Evolutionary conservation across 768 basidiomycete species (phyloP).

Genomic region (Cystofilobasidium capitatum): DNA sequence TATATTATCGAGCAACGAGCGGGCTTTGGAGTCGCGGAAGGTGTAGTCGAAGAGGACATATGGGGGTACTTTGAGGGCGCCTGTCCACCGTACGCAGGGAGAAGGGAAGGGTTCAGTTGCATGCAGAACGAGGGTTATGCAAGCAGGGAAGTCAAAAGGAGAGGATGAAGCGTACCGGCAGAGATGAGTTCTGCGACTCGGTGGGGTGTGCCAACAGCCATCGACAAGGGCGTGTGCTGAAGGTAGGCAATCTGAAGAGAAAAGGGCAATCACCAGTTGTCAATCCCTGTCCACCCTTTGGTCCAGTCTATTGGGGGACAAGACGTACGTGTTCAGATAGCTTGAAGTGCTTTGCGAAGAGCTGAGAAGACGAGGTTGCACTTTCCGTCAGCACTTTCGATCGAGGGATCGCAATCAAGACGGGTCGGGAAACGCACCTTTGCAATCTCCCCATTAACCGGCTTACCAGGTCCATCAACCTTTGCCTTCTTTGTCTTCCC

Average conservation of each 20-base stretch:
- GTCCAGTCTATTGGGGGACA: background rate
- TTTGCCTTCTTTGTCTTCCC: slow-evolving; percentile 16
- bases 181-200: slow-evolving; percentile 24
- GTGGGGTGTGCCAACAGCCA: slow-evolving; percentile 28
- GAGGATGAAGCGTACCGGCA: slow-evolving; percentile 8
- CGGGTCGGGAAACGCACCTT: background rate
- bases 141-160: background rate
- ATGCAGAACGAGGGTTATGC: background rate
- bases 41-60: slow-evolving; percentile 23
- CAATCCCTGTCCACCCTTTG: background rate
- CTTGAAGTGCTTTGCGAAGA: slow-evolving; percentile 28
- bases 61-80: slow-evolving; percentile 15
- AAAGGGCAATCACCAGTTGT: background rate
- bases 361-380: background rate
- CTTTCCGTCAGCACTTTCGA: too few species aligned
- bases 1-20: slow-evolving; percentile 18
- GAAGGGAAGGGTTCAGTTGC: background rate
- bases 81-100: background rate
- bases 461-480: background rate
- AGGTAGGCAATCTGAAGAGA: slow-evolving; percentile 20
- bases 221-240: slow-evolving; percentile 12
- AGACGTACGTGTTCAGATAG: slow-evolving; percentile 10
- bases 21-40: slow-evolving; percentile 18
- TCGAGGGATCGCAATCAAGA: background rate
- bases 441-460: slow-evolving; percentile 16